Conservation (phyloP, 163 green algal species). For the Scenedesmus sp. region DNA sequence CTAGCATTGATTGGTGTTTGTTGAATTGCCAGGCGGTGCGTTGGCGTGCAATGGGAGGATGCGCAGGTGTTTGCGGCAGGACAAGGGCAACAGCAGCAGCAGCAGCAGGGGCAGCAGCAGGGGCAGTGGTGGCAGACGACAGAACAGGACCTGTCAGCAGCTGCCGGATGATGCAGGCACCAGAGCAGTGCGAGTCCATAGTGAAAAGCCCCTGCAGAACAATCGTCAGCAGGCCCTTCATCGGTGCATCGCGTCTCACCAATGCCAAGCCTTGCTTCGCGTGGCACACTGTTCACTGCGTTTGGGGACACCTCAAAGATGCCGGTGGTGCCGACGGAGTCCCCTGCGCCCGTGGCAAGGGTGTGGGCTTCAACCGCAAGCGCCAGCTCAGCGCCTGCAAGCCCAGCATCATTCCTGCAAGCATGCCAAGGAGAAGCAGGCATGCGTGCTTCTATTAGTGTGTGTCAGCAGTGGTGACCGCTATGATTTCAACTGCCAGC, state of each 20-base stretch:
- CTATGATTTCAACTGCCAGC: too few relatives aligned
- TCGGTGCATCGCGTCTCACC: conserved; percentile 56
- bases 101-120: neutral
- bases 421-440: neutral
- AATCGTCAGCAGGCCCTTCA: neutral
- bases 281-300: conserved; percentile 92
- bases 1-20: too few relatives aligned
- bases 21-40: too few relatives aligned
- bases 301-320: conserved; percentile 87
- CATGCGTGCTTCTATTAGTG: conserved; percentile 61
- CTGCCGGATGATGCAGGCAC: neutral
- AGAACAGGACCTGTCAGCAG: too few relatives aligned
- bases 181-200: too few relatives aligned
- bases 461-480: conserved; percentile 67
- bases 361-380: conserved; percentile 86
- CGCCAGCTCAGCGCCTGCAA: conserved; percentile 93
- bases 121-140: too few relatives aligned
- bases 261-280: conserved; percentile 78
- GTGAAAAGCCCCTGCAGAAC: too few relatives aligned
- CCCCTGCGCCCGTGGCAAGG: conserved; percentile 72
- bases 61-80: too few relatives aligned
- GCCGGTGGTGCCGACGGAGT: conserved; percentile 88
- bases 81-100: neutral
- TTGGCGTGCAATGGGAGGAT: too few relatives aligned
- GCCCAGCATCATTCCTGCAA: conserved; percentile 82